Base-by-base conservation (phyloP, 2,329 filamentous ascomycete genomes). In the Hawksworthiomyces lignivorus region DNA sequence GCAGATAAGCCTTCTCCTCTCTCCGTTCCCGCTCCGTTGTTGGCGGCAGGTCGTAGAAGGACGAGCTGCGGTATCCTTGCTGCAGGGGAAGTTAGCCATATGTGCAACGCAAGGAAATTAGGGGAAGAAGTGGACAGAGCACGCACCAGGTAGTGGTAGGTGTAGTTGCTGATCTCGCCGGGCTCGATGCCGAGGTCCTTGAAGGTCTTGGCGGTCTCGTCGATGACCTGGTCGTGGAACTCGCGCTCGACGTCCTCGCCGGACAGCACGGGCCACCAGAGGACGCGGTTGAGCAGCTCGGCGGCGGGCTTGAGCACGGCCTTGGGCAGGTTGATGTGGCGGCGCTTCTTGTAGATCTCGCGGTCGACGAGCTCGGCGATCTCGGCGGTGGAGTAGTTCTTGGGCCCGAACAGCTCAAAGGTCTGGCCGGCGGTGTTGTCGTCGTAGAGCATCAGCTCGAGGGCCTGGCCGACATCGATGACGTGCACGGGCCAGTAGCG, bases 1-100 rank as follows among this genome's bases (percentile, higher is more conserved):
- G 92, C 62, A 97, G 70, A 63, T 94, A 98, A 73, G 96, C 92
- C 77, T 82, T 92, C 67, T 97, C 89, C 64, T 97, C 89, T 56
- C 77, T 75, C 75, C 82, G 92, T 74, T 98, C 92, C 64, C 84
- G 85, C 69, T 96, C 90, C 26, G 90, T 96, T 57, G 90, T 82
- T 36, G 92, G 90, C 38, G 92, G 92, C 52, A 97, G 74, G 61
- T 98, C 90, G 65, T 94, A 95, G 76, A 82, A 92, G 56, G 81
- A 77, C 44, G 84, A 77, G 66, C 85, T 90, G 60, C 92, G 84
- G 73, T 87, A 96, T 62, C 81, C 84, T 84, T 94, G 84, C 86
- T 90, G 54, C 52, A 17, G 32, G 22, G 43, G 38, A 30, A 36
- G 54, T 70, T 52, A 70, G 62, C 45, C 48, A 42, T 21, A 19